Conservation (phyloP, 2,329 filamentous ascomycete genomes). For the Fusarium sterilihyphosum region DNA sequence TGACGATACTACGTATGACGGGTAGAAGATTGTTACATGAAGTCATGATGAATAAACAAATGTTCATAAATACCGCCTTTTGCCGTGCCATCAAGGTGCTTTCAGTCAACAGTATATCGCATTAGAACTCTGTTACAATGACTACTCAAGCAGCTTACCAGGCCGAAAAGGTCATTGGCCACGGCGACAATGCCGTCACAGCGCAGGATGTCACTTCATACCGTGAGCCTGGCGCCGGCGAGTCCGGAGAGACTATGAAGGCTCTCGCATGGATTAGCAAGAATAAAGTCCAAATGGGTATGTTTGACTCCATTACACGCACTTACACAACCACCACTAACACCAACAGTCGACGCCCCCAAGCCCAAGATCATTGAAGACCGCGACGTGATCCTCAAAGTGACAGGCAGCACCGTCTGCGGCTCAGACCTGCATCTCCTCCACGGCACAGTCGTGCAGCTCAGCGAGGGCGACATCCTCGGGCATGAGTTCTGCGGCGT, state of each 20-base stretch:
- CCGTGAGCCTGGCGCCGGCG: constrained; percentile 52
- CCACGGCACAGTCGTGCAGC: constrained; percentile 65
- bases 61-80: constrained; percentile 12
- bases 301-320: background rate
- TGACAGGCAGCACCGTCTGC: constrained; percentile 72
- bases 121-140: constrained; percentile 21
- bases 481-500: constrained; percentile 71
- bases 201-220: constrained; percentile 77
- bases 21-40: constrained; percentile 1
- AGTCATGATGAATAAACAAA: background rate
- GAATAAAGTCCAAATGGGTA: constrained; percentile 76
- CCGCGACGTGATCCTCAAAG: constrained; percentile 80
- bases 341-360: constrained; percentile 64
- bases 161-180: constrained; percentile 74
- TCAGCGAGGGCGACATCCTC: constrained; percentile 73
- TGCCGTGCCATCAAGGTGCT: background rate
- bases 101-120: background rate
- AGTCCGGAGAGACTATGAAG: constrained; percentile 74
- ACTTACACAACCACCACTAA: background rate
- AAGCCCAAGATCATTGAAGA: constrained; percentile 79
- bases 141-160: constrained; percentile 71
- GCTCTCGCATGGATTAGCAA: constrained; percentile 86
- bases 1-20: constrained; percentile 26
- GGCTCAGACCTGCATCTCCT: constrained; percentile 69
- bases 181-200: constrained; percentile 71